These are phyloP conservation scores for Cryptococcus hybrid DNA, from an alignment of 1,284 basidiomycete species.

Conservation along the genomic window DNA sequence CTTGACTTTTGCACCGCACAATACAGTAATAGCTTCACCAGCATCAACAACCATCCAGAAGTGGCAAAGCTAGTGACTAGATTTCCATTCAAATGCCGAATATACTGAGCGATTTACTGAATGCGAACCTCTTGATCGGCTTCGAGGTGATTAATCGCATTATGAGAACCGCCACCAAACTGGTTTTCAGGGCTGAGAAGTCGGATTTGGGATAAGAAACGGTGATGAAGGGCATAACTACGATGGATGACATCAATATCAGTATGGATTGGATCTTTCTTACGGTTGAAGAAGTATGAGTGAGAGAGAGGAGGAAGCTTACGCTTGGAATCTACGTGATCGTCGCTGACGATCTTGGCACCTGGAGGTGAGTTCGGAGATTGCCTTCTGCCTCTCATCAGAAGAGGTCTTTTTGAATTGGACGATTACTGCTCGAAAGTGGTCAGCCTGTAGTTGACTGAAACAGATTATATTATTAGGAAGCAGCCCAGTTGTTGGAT, in stretches of 20 bases:
- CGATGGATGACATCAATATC: neutral
- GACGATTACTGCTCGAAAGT: conserved; percentile 29
- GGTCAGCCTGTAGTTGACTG: neutral
- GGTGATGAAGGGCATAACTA: conserved; percentile 42
- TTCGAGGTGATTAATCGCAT: no score
- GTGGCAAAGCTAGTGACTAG: no score
- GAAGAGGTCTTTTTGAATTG: conserved; percentile 37
- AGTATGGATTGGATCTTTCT: neutral
- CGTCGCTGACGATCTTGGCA: conserved; percentile 30
- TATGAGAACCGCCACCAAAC: conserved; percentile 20
- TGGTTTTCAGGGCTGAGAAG: conserved; percentile 28
- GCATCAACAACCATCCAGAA: no score
- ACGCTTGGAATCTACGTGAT: conserved; percentile 24
- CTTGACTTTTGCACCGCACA: no score
- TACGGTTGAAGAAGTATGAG: neutral
- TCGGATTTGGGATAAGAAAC: conserved; percentile 28
- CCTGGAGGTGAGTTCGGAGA: conserved; percentile 31
- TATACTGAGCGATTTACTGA: no score
- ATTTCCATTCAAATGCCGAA: no score
- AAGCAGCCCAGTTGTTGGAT: neutral
- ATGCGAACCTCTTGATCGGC: no score
- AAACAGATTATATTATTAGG: neutral
- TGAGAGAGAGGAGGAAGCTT: no score
- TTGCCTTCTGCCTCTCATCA: conserved; percentile 29
- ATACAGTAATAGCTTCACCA: no score